Base-by-base conservation (phyloP, 202 grass and related monocot genomes). In the Cymbopogon flexuosus region DNA sequence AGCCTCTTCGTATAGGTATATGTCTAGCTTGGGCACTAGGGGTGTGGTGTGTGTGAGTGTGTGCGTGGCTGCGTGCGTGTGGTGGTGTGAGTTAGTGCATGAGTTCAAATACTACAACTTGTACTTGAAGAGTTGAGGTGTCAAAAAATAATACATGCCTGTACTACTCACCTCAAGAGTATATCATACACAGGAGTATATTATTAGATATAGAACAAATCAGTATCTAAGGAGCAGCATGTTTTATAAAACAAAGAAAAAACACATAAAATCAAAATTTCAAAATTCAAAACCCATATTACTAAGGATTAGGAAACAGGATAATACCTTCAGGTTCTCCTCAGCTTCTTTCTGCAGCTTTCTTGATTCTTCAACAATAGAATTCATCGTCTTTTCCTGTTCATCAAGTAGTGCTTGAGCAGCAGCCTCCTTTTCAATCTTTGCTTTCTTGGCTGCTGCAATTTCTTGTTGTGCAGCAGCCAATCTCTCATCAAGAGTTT, bases 281-380 rank as follows among this genome's bases (percentile, higher is more conserved):
- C 75, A 72, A 69, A 58, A 36, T 13, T 61, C 11, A 29, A 61
- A 61, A 61, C 15, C 5, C 15, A 80, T 36, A 45, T 16, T 31
- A 29, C 19, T 19, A 41, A 41, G 51, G 51, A 72, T 45, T 70
- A 78, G 58, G 56, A 8, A 78, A 31, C 7, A 79, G 1, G 1
- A 41, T 12, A 16, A 72, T 84, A 94, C 94, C 90, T 92, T 93
- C 70, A 81, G 73, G 67, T 99, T 99, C 70, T 89, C 84, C 64
- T 93, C 92, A 42, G 84, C 84, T 88, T 93, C 88, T 81, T 90
- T 81, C 75, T 91, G 86, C 77, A 95, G 75, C 57, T 75, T 96
- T 60, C 78, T 93, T 56, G 92, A 95, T 78, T 99, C 90, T 73
- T 91, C 90, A 37, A 95, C 90, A 64, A 93, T 86, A 70, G 83